Evolutionary conservation across 2,329 filamentous ascomycete species (phyloP).

Genomic region (Dissoconium aciculare): DNA sequence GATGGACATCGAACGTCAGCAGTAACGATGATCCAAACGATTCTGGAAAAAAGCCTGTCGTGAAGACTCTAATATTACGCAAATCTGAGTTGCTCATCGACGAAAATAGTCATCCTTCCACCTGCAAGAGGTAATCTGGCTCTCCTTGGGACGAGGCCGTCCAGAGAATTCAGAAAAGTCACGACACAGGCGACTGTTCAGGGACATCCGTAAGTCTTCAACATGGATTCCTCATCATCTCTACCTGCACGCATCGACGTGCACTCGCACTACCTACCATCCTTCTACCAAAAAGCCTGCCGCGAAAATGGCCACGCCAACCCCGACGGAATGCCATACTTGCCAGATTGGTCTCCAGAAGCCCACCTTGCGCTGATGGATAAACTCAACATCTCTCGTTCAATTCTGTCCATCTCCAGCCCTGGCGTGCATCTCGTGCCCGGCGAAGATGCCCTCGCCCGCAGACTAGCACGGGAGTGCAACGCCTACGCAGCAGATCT

Average conservation of each 20-base stretch:
- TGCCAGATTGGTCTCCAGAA: conserved; percentile 31
- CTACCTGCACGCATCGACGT: conserved; percentile 30
- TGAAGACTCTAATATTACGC: too few relatives aligned
- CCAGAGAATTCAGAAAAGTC: too few relatives aligned
- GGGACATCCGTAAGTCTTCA: too few relatives aligned
- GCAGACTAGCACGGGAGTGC: conserved; percentile 26
- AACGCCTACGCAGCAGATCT: conserved; percentile 30
- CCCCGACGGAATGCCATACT: conserved; percentile 36
- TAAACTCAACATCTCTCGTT: conserved; percentile 34
- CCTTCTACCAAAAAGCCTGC: conserved; percentile 28
- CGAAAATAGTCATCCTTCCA: too few relatives aligned
- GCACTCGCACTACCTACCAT: conserved; percentile 34
- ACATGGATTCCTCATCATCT: conserved; percentile 4
- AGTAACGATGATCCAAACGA: too few relatives aligned
- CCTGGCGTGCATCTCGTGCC: conserved; percentile 37
- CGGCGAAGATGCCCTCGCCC: conserved; percentile 24
- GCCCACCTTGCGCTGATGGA: conserved; percentile 38
- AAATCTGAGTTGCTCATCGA: too few relatives aligned
- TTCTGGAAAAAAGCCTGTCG: too few relatives aligned
- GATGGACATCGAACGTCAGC: too few relatives aligned
- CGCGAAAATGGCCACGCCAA: conserved; percentile 28
- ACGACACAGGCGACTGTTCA: too few relatives aligned
- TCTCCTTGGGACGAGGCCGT: too few relatives aligned
- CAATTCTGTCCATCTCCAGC: conserved; percentile 40
- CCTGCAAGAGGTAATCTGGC: too few relatives aligned